Conservation (phyloP, 345 rosid species). For the Corchorus capsularis region DNA sequence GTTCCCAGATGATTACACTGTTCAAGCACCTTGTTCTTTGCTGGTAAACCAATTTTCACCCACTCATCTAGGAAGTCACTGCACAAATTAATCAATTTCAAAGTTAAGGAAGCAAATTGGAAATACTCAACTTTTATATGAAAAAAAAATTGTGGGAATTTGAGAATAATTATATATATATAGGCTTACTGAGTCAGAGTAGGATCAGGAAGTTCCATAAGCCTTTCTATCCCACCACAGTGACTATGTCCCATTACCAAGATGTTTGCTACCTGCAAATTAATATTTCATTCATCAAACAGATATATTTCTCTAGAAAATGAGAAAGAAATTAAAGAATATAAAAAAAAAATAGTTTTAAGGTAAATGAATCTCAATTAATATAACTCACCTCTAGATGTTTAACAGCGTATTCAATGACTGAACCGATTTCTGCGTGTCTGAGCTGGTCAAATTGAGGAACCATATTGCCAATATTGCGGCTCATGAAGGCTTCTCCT, state of each 20-base stretch:
- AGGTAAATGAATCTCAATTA: background rate
- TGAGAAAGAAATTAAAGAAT: background rate
- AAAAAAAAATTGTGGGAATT: background rate
- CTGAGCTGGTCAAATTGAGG: conserved; percentile 64
- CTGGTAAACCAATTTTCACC: conserved; percentile 79
- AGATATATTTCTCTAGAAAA: background rate
- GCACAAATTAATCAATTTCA: conserved; percentile 15
- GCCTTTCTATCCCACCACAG: conserved; percentile 94
- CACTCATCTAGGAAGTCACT: conserved; percentile 96
- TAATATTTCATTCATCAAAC: background rate
- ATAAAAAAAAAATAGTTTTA: too few relatives aligned
- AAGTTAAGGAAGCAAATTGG: background rate
- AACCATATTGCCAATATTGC: conserved; percentile 86
- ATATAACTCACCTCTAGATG: conserved; percentile 51
- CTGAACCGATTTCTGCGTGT: conserved; percentile 68
- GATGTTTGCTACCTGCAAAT: conserved; percentile 70
- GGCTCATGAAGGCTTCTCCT: conserved; percentile 85
- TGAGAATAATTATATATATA: background rate
- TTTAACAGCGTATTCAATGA: conserved; percentile 82
- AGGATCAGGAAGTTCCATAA: conserved; percentile 72
- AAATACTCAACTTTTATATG: background rate
- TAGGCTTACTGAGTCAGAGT: background rate
- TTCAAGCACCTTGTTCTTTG: conserved; percentile 64
- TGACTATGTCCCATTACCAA: conserved; percentile 87
- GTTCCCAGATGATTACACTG: conserved; percentile 31